Conservation (phyloP, 1,284 basidiomycete species). For the Fomitopsis palustris region DNA sequence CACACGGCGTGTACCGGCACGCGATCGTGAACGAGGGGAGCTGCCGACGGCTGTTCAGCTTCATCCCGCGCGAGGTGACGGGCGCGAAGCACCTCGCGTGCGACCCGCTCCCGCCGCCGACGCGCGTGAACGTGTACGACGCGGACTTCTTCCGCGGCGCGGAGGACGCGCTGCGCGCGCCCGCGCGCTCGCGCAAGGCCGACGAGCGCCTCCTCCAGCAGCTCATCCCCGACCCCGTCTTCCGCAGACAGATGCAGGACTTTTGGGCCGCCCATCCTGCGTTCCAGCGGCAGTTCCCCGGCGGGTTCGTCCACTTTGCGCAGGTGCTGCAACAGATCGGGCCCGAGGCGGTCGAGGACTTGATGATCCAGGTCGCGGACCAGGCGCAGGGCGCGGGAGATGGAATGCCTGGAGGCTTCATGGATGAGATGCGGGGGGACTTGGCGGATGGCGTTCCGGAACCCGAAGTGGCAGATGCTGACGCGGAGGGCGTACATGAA, state of each 20-base stretch:
- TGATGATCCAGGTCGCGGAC: conserved; percentile 42
- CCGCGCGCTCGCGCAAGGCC: conserved; percentile 32
- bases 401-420: neutral
- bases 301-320: conserved; percentile 61
- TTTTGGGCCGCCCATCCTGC: conserved; percentile 51
- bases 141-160: conserved; percentile 66
- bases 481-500: conserved; percentile 13
- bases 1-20: conserved; percentile 68
- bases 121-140: conserved; percentile 60
- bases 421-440: conserved; percentile 28
- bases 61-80: conserved; percentile 60
- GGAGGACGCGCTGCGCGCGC: conserved; percentile 45
- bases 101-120: conserved; percentile 76
- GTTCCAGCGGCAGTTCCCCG: conserved; percentile 55
- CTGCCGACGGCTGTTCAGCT: conserved; percentile 59
- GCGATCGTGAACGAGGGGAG: conserved; percentile 66
- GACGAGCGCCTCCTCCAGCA: conserved; percentile 49
- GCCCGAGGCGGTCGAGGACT: conserved; percentile 54
- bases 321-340: conserved; percentile 55
- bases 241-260: conserved; percentile 55
- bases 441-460: conserved; percentile 13
- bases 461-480: neutral
- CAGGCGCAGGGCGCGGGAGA: conserved; percentile 20
- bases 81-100: conserved; percentile 60
- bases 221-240: conserved; percentile 52